Base-by-base conservation (phyloP, 257 asterid genomes). In the Salvia splendens region DNA sequence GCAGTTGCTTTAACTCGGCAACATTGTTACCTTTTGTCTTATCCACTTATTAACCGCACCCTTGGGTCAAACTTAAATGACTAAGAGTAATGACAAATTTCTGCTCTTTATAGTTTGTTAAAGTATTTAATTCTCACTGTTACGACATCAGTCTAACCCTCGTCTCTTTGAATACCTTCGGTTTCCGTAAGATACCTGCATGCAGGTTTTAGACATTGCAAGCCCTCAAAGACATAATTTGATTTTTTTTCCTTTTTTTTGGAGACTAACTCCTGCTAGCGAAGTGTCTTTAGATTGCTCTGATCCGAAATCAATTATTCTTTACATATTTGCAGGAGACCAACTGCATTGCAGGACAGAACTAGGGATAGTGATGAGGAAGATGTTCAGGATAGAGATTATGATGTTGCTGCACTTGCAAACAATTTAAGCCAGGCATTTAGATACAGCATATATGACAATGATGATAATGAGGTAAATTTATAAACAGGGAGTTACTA, bases 351-450 rank as follows among this genome's bases (percentile, higher is more conserved):
- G 74, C 95, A 83, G 20, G 96, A 92, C 77, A 85, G 96, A 81
- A 79, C 83, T 45, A 81, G 96, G 85, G 98, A 92, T 68, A 89
- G 96, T 76, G 98, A 92, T 32, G 98, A 92, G 81, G 98, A 89
- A 65, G 98, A 87, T 73, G 79, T 69, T 67, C 96, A 87, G 69
- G 95, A 89, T 76, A 83, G 95, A 75, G 98, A 92, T 76, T 92
- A 85, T 83, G 98, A 92, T 69, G 96, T 89, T 40, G 88, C 96
- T 24, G 95, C 95, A 41, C 75, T 92, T 59, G 98, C 98, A 42
- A 89, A 92, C 84, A 86, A 89, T 77, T 78, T 92, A 67, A 92
- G 93, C 78, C 98, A 92, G 81, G 96, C 92, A 71, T 92, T 89
- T 83, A 82, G 86, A 82, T 92, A 89, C 82, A 81, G 81, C 68